Conservation (phyloP, 192 early-diverging fungal genomes). For the Blastocladiella britannica region DNA sequence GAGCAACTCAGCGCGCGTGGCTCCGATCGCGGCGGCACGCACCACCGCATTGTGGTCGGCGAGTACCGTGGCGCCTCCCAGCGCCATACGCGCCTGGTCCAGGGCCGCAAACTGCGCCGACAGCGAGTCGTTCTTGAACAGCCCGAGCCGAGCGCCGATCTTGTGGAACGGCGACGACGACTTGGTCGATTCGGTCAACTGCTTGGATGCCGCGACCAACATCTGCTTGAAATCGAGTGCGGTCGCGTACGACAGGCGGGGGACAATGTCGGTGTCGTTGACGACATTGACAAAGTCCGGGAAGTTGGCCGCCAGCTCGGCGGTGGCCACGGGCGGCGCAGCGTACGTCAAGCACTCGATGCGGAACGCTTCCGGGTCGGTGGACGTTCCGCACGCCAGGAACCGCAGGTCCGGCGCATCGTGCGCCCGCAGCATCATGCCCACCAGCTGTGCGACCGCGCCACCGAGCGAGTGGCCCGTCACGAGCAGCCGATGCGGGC, state of each 20-base stretch:
- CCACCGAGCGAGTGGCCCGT: not conserved
- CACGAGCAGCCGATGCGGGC: not conserved
- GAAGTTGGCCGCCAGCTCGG: not conserved
- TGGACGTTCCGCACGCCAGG: too few relatives aligned
- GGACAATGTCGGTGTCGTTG: not conserved
- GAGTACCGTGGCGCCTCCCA: not conserved
- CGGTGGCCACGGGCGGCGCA: not conserved
- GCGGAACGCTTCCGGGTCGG: not conserved
- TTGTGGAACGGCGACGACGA: not conserved
- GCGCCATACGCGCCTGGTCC: not conserved
- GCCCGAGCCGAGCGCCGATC: not conserved
- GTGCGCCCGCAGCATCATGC: not conserved
- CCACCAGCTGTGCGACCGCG: not conserved
- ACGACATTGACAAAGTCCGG: not conserved
- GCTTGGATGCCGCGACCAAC: not conserved
- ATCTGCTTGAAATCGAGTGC: not conserved
- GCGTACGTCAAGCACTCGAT: not conserved
- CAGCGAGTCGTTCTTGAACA: not conserved
- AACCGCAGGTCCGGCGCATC: not conserved
- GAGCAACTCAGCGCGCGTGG: not conserved
- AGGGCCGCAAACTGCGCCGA: not conserved
- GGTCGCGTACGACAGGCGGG: not conserved
- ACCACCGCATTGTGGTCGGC: not conserved
- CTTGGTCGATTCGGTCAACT: not conserved
- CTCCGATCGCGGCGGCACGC: not conserved